Conservation (phyloP, 805 yeast species). For the Ogataea pignaliae region DNA sequence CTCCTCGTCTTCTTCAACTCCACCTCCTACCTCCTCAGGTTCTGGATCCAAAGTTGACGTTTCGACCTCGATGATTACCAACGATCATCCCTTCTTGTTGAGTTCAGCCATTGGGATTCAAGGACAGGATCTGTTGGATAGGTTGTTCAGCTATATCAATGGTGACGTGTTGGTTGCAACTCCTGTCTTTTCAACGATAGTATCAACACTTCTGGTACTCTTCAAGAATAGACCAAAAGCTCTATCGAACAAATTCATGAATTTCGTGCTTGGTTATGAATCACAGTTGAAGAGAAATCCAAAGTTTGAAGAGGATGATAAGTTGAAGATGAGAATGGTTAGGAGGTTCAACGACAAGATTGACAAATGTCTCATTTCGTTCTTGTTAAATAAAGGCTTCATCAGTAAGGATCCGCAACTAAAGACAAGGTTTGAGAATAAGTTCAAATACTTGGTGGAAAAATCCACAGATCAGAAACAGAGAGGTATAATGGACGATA, state of each 20-base stretch:
- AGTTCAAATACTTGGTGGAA: conserved; percentile 28
- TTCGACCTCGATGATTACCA: conserved; percentile 46
- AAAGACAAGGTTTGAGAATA: conserved; percentile 30
- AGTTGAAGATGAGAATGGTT: conserved; percentile 26
- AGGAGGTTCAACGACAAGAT: conserved; percentile 34
- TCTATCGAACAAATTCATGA: conserved; percentile 49
- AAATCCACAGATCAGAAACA: conserved; percentile 25
- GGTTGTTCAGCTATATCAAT: conserved; percentile 50
- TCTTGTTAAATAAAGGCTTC: conserved; percentile 30
- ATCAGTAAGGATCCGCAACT: conserved; percentile 28
- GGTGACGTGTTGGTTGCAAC: conserved; percentile 53
- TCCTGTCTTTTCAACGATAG: conserved; percentile 60
- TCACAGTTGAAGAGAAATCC: conserved; percentile 52
- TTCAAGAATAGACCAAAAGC: conserved; percentile 64
- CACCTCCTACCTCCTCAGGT: background rate
- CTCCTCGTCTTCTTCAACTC: background rate
- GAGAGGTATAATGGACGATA: conserved; percentile 33
- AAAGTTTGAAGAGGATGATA: conserved; percentile 34
- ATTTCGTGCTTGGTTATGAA: conserved; percentile 57
- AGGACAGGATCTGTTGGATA: conserved; percentile 63
- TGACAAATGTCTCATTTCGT: conserved; percentile 29
- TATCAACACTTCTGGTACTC: conserved; percentile 59
- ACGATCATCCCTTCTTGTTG: conserved; percentile 63
- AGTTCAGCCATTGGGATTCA: conserved; percentile 55
- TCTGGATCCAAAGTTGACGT: conserved; percentile 27